These are phyloP conservation scores for Tephrocybe sp. DNA, from an alignment of 768 basidiomycete genomes.

Conservation along the genomic window DNA sequence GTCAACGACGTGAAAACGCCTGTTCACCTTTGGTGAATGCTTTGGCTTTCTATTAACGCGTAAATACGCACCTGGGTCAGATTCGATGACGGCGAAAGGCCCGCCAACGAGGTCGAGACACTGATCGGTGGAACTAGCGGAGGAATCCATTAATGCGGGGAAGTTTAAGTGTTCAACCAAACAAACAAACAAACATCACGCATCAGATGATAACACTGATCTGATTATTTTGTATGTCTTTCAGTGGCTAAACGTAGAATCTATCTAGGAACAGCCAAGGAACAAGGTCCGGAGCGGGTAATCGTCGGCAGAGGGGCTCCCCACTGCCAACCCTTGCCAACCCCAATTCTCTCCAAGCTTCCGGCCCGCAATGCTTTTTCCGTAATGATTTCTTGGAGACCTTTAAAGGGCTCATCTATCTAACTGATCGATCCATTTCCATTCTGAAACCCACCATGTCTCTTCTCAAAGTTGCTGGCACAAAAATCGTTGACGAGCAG, in stretches of 20 bases:
- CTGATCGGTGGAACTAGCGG: not conserved
- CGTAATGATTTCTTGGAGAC: slow-evolving; percentile 5
- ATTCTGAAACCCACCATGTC: slow-evolving; percentile 42
- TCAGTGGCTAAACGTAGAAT: too few relatives aligned
- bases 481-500: slow-evolving; percentile 55
- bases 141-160: slow-evolving; percentile 4
- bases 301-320: not conserved
- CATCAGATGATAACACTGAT: too few relatives aligned
- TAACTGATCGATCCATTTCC: slow-evolving; percentile 1
- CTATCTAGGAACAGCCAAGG: too few relatives aligned
- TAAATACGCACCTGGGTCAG: slow-evolving; percentile 39
- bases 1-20: slow-evolving; percentile 60
- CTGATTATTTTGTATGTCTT: too few relatives aligned
- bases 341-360: not conserved
- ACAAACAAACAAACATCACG: too few relatives aligned
- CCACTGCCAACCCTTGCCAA: not conserved
- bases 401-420: slow-evolving; percentile 10
- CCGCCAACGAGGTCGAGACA: slow-evolving; percentile 53
- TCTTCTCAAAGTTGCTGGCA: slow-evolving; percentile 54
- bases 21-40: slow-evolving; percentile 15
- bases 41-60: not conserved
- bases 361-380: not conserved
- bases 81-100: slow-evolving; percentile 61
- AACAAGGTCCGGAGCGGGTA: not conserved
- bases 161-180: not conserved